These are phyloP conservation scores for Metarhizium humberi DNA, from an alignment of 2,329 filamentous ascomycete genomes.

Conservation along the genomic window DNA sequence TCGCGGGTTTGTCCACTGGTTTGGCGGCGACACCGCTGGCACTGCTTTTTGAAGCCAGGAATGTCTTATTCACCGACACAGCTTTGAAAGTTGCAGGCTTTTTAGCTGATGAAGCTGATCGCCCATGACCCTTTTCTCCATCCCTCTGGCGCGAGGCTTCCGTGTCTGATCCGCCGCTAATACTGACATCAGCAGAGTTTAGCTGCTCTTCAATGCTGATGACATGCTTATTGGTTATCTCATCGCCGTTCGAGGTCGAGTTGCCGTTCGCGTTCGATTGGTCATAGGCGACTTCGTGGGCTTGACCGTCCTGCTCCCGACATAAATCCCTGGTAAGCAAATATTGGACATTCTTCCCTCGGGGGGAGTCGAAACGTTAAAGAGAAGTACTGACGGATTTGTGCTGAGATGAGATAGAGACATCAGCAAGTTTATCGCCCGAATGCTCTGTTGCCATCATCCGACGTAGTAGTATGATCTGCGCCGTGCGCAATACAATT, in stretches of 20 bases:
- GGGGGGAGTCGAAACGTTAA: neutral
- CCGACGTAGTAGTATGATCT: slow-evolving; percentile 26
- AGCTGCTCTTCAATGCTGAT: slow-evolving; percentile 48
- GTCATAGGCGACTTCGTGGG: slow-evolving; percentile 34
- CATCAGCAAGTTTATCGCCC: slow-evolving; percentile 43
- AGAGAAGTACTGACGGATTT: slow-evolving; percentile 28
- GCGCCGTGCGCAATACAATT: slow-evolving; percentile 21
- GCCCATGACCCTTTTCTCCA: slow-evolving; percentile 49
- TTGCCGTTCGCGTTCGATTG: slow-evolving; percentile 39
- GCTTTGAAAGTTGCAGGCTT: slow-evolving; percentile 75
- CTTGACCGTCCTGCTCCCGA: slow-evolving; percentile 21
- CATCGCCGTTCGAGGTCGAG: slow-evolving; percentile 30
- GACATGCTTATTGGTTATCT: slow-evolving; percentile 49
- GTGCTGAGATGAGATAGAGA: slow-evolving; percentile 37
- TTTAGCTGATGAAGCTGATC: slow-evolving; percentile 53
- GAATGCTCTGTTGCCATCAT: slow-evolving; percentile 58
- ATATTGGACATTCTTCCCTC: neutral
- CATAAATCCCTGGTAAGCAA: neutral
- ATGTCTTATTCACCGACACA: slow-evolving; percentile 77
- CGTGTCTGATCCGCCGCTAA: slow-evolving; percentile 68
- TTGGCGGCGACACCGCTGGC: slow-evolving; percentile 36
- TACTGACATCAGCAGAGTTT: slow-evolving; percentile 57
- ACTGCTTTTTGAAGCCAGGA: slow-evolving; percentile 61
- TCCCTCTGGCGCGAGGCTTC: slow-evolving; percentile 56
- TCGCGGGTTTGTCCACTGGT: slow-evolving; percentile 37